phyloP scores from a whole-genome alignment of 2,329 filamentous ascomycete genomes.

The Tetracladium maxilliforme region DNA sequence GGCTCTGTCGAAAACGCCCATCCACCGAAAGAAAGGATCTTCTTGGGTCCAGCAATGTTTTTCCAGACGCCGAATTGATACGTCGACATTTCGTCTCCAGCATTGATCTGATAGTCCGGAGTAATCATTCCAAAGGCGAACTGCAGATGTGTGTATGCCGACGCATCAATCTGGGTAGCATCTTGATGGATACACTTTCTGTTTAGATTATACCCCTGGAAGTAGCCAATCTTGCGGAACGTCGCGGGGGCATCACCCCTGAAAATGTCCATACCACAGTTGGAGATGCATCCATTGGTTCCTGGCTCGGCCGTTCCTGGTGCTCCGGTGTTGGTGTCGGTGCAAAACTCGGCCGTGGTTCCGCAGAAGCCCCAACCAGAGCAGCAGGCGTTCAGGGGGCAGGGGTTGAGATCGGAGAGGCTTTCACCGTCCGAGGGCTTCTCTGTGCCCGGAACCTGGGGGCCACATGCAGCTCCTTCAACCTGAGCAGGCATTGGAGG shows the following conservation, averaged over 20 bases:
- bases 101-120: constrained; percentile 7
- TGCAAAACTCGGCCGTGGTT: constrained; percentile 19
- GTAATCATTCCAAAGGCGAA: constrained; percentile 19
- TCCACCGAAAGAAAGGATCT: constrained; percentile 23
- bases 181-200: constrained; percentile 16
- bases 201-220: constrained; percentile 16
- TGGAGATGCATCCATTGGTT: constrained; percentile 21
- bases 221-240: constrained; percentile 15
- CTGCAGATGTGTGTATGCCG: constrained; percentile 17
- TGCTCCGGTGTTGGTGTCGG: constrained; percentile 8
- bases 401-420: constrained; percentile 26
- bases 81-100: constrained; percentile 6
- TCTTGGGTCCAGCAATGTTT: constrained; percentile 10
- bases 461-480: constrained; percentile 26
- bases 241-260: constrained; percentile 4
- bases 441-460: constrained; percentile 22
- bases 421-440: constrained; percentile 15
- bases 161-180: constrained; percentile 7
- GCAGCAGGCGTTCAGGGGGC: constrained; percentile 28
- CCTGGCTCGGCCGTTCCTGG: constrained; percentile 19
- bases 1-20: constrained; percentile 19
- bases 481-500: constrained; percentile 24
- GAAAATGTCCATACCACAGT: constrained; percentile 21
- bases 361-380: constrained; percentile 23
- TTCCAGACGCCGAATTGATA: constrained; percentile 13